Evolutionary conservation across 2,329 filamentous ascomycete genomes (phyloP), one percentile per base, ranked within the genome.

Genomic region (Purpureocillium lavendulum): DNA sequence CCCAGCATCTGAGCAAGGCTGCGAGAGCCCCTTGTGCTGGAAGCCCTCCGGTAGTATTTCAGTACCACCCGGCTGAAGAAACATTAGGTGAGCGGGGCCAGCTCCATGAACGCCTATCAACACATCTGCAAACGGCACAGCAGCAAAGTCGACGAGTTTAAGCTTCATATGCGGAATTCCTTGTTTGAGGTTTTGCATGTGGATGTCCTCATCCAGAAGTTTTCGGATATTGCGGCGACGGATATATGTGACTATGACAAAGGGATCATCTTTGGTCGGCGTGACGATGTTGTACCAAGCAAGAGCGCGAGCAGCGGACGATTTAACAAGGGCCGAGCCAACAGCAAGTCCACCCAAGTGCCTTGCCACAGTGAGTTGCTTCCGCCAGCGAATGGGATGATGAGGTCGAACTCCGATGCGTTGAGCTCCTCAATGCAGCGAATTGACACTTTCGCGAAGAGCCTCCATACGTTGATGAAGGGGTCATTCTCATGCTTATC

Each of bases 101-200:
- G 65, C 64, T 31, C 66, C 67, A 46, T 70, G 65, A 2, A 65
- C 58, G 26, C 65, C 65, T 6, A 67, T 56, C 9, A 70, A 51
- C 12, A 69, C 45, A 41, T 69, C 64, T 1, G 38, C 29, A 30
- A 69, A 57, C 7, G 62, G 38, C 14, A 65, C 40, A n/a, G 48
- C 40, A 0, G 57, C 58, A 42, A 69, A 64, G 45, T 67, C 61
- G 16, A 68, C 45, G 8, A 55, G 47, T 10, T 53, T 46, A 3
- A 66, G 43, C 3, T 44, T 48, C 33, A 62, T 49, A 13, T 50
- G 45, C 3, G 55, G 51, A 24, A 52, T 52, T 3, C 35, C 39
- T 4, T 34, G 33, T 3, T 40, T 40, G 14, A 65, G 41, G 4
- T 47, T 45, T 4, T 50, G 49, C 5, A 64, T 40, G 17, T 60